A percentile compares a stretch with the other conserved stretches of the same genome.
Conservation (phyloP, 768 basidiomycete species). For the Hebeloma cylindrosporum region DNA sequence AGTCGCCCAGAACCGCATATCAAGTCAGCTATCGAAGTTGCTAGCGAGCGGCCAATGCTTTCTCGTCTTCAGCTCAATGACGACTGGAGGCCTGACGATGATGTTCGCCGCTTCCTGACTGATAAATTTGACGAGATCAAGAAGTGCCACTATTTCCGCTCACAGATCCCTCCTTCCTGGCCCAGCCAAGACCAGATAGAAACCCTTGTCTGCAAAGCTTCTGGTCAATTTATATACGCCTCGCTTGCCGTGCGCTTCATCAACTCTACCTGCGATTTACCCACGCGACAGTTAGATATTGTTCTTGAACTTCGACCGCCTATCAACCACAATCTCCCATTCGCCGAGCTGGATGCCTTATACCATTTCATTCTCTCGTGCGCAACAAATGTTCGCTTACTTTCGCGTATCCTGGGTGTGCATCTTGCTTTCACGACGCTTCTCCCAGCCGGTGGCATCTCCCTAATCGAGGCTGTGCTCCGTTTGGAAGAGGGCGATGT, state of each 20-base stretch:
- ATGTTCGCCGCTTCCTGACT: constrained; percentile 1
- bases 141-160: constrained; percentile 2
- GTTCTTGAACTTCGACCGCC: background rate
- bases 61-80: constrained; percentile 1
- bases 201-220: background rate
- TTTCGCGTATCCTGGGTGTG: background rate
- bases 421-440: background rate
- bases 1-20: constrained; percentile 16
- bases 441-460: background rate
- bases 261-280: background rate
- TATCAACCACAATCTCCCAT: background rate
- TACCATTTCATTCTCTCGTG: too few species aligned
- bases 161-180: background rate
- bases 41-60: background rate
- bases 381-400: too few species aligned
- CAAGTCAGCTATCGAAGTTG: background rate
- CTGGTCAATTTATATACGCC: constrained; percentile 10
- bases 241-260: background rate
- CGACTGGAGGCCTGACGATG: background rate
- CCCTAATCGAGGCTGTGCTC: background rate
- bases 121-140: background rate
- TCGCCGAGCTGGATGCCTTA: constrained; percentile 5
- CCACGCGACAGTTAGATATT: constrained; percentile 4
- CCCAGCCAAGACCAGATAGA: background rate
- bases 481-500: background rate